phyloP scores from a whole-genome alignment of 2,329 filamentous ascomycete genomes.

The Xylaria sp. region DNA sequence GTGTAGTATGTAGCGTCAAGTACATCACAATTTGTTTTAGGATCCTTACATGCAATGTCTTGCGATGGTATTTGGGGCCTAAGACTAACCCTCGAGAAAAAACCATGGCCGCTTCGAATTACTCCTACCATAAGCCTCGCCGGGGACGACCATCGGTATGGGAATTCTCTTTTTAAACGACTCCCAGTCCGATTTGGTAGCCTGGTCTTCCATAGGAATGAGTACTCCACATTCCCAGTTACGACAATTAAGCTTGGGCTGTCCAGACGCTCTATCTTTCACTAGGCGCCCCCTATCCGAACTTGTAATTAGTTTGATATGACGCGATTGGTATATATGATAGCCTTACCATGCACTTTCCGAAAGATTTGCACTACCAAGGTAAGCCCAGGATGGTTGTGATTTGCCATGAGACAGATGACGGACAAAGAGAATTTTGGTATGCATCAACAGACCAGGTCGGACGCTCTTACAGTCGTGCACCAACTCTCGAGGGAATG shows the following conservation, averaged over 20 bases:
- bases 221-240: conserved; percentile 98
- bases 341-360: conserved; percentile 86
- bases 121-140: conserved; percentile 47
- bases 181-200: conserved; percentile 32
- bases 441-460: conserved; percentile 83
- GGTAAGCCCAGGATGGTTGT: conserved; percentile 76
- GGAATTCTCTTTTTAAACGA: conserved; percentile 55
- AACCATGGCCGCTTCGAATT: conserved; percentile 48
- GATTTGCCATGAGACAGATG: conserved; percentile 38
- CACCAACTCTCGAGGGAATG: conserved; percentile 78
- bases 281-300: conserved; percentile 77
- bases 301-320: conserved; percentile 25
- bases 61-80: background rate
- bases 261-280: conserved; percentile 73
- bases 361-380: conserved; percentile 91
- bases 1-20: background rate
- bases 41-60: background rate
- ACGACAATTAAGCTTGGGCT: conserved; percentile 81
- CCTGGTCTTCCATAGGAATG: conserved; percentile 63
- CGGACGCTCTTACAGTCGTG: conserved; percentile 80
- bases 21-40: background rate
- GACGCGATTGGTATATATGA: conserved; percentile 7
- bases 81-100: conserved; percentile 45
- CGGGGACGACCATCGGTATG: conserved; percentile 57
- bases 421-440: conserved; percentile 75